Conservation (phyloP, 2,329 filamentous ascomycete genomes). For the Clonostachys sp. region DNA sequence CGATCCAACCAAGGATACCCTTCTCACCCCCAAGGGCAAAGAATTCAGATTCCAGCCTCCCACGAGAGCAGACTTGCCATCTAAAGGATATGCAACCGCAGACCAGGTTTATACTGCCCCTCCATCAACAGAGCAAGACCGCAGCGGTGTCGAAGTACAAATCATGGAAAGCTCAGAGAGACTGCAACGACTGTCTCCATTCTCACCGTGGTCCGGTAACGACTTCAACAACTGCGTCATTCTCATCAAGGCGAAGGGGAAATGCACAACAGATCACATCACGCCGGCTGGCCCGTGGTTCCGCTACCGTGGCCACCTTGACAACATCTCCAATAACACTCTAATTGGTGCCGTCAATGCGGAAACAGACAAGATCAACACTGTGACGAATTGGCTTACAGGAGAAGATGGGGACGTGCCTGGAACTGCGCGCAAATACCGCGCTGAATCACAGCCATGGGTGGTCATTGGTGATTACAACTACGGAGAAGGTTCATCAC, state of each 20-base stretch:
- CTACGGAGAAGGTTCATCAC: constrained; percentile 78
- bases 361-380: constrained; percentile 73
- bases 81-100: constrained; percentile 9
- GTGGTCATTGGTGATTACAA: neutral
- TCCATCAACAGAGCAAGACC: constrained; percentile 9
- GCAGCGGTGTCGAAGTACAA: constrained; percentile 45
- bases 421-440: constrained; percentile 72
- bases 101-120: constrained; percentile 58
- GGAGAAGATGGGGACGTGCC: constrained; percentile 63
- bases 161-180: constrained; percentile 69
- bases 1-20: constrained; percentile 65
- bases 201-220: constrained; percentile 66
- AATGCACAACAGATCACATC: constrained; percentile 77
- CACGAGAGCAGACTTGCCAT: constrained; percentile 60
- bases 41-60: constrained; percentile 67
- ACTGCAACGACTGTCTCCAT: constrained; percentile 66
- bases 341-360: constrained; percentile 71
- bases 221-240: constrained; percentile 64
- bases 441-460: constrained; percentile 24
- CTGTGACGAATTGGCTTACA: constrained; percentile 30
- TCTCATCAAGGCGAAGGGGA: constrained; percentile 71
- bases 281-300: constrained; percentile 76
- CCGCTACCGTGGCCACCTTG: constrained; percentile 73
- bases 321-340: constrained; percentile 83
- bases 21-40: constrained; percentile 69